Base-by-base conservation (phyloP, 176 grass and related monocot genomes). In the Puccinellia tenuiflora region DNA sequence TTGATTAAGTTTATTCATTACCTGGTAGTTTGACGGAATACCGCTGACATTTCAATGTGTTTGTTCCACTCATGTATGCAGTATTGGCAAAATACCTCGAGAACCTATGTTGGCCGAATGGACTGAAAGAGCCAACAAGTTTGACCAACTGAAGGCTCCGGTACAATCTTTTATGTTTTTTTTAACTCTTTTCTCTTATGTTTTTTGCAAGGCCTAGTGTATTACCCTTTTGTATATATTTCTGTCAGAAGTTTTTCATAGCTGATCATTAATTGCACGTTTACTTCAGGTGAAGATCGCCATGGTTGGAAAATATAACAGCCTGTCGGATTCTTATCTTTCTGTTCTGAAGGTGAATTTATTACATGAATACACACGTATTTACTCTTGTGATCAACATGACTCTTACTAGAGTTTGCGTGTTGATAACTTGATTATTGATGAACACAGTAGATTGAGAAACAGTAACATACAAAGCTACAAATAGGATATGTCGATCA, bases 251-350 rank as follows among this genome's bases (percentile, higher is more conserved):
- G 4, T 0, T 21, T 52, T 51, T 16, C 3, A 28, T 71, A 78
- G 39, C 18, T 85, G 39, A 81, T 42, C 26, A 76, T 38, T 70
- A 77, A 77, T 79, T 68, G 26, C 24, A 47, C 81, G 62, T 30
- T 75, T 65, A 79, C 22, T 59, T 65, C 73, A 99, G 96, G 96
- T 99, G 60, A 92, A 90, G 75, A 97, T 97, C 68, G 91, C 87
- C 4, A 88, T 94, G 83, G 94, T 97, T 78, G 94, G 94, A 81
- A 97, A 97, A 81, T 97, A 97, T 79, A 97, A 83, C 38, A 80
- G 87, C 21, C 80, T 97, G 28, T 94, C 91, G 2, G 94, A 97
- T 76, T 93, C 94, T 37, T 97, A 97, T 52, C 87, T 97, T 15
- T 99, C 96, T 85, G 89, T 99, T 55, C 47, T 79, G 60, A 99